A percentile compares a stretch with the other conserved stretches of the same genome.
Conservation (phyloP, 257 asterid genomes). For the Ocimum tenuiflorum region DNA sequence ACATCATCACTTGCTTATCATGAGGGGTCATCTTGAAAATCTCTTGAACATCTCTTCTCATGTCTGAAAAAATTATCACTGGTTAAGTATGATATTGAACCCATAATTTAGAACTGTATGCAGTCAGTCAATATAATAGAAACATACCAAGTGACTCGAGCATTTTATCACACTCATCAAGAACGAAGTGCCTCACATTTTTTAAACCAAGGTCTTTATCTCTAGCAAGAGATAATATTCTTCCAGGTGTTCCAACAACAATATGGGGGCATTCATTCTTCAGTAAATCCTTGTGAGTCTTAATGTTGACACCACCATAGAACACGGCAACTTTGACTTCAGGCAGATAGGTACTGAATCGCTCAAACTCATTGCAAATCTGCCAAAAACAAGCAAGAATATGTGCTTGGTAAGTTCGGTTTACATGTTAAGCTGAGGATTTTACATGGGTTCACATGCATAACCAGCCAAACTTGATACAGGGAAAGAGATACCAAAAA, state of each 20-base stretch:
- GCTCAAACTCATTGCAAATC: constrained; percentile 42
- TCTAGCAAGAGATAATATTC: constrained; percentile 35
- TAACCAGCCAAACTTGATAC: neutral
- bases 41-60: constrained; percentile 78
- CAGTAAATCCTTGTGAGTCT: constrained; percentile 35
- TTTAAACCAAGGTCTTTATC: constrained; percentile 33
- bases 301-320: constrained; percentile 41
- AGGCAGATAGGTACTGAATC: constrained; percentile 39
- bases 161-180: constrained; percentile 46
- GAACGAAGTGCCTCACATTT: constrained; percentile 38
- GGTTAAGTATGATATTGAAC: neutral
- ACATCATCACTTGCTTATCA: constrained; percentile 93
- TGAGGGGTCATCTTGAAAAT: constrained; percentile 81
- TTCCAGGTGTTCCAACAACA: constrained; percentile 43
- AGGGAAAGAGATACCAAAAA: neutral
- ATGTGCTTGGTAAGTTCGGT: neutral
- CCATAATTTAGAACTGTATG: neutral
- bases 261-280: constrained; percentile 44
- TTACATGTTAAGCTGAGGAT: neutral
- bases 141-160: constrained; percentile 36
- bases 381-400: constrained; percentile 5
- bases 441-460: neutral
- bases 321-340: constrained; percentile 38
- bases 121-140: neutral
- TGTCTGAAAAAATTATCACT: constrained; percentile 32